Conservation (phyloP, 306 rosid species). For the Medicago truncatula region MtrunA17r5.0-ANR NC_053048.1:946501-947000, state of each 20-base stretch:
- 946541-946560: not conserved
- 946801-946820: not conserved
- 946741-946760: not conserved
- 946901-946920: no score
- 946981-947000: no score
- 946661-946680: not conserved
- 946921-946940: no score
- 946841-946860: not conserved
- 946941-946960: no score
- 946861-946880: no score
- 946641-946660: no score
- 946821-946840: not conserved
- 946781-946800: not conserved
- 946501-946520: not conserved
- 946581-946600: not conserved
- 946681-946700: not conserved
- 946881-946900: no score
- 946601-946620: not conserved
- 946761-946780: not conserved
- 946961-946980: no score
- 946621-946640: not conserved
- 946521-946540: not conserved
- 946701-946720: constrained; percentile 6
- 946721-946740: not conserved
- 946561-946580: not conserved